Evolutionary conservation across 2,329 filamentous ascomycete genomes (phyloP).

Genomic region (Penicillium frequentans): DNA sequence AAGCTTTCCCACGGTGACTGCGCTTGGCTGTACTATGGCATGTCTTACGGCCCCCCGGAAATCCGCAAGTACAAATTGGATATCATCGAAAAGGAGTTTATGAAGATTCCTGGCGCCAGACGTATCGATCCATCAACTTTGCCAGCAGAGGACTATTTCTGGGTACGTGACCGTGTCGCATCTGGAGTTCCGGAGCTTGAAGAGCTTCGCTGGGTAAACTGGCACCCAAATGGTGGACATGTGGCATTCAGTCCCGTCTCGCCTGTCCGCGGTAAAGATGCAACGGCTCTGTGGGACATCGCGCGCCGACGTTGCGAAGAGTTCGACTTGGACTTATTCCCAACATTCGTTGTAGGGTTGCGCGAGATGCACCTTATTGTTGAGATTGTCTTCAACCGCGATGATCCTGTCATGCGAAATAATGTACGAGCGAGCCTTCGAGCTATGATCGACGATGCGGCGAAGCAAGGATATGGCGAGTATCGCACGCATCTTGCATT

Average conservation of each 20-base stretch:
- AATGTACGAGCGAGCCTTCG: slow-evolving; percentile 8
- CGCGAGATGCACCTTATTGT: slow-evolving; percentile 14
- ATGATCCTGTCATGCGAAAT: slow-evolving; percentile 5
- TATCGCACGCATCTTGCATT: slow-evolving; percentile 22
- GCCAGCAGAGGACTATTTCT: not conserved
- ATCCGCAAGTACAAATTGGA: slow-evolving; percentile 12
- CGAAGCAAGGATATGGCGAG: slow-evolving; percentile 16
- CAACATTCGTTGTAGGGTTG: slow-evolving; percentile 5
- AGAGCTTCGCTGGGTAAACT: slow-evolving; percentile 11
- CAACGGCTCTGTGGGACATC: slow-evolving; percentile 7
- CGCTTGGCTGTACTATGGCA: slow-evolving; percentile 11
- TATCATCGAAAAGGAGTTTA: slow-evolving; percentile 11
- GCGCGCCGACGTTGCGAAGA: slow-evolving; percentile 1
- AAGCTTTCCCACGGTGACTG: slow-evolving; percentile 3
- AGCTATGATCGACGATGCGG: slow-evolving; percentile 10
- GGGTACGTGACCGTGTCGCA: not conserved
- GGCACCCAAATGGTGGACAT: slow-evolving; percentile 12
- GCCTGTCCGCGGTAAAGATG: slow-evolving; percentile 5
- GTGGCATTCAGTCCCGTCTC: slow-evolving; percentile 11
- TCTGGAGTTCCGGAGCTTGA: slow-evolving; percentile 3
- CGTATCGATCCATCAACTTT: not conserved
- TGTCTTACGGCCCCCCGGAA: slow-evolving; percentile 7
- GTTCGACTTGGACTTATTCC: slow-evolving; percentile 8
- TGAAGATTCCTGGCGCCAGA: slow-evolving; percentile 8
- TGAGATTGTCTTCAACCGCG: slow-evolving; percentile 11